Percentiles rank a stretch among this genome's conserved stretches.
Conservation (phyloP, 2,329 filamentous ascomycete genomes). For the Aspergillus glaucus region DNA sequence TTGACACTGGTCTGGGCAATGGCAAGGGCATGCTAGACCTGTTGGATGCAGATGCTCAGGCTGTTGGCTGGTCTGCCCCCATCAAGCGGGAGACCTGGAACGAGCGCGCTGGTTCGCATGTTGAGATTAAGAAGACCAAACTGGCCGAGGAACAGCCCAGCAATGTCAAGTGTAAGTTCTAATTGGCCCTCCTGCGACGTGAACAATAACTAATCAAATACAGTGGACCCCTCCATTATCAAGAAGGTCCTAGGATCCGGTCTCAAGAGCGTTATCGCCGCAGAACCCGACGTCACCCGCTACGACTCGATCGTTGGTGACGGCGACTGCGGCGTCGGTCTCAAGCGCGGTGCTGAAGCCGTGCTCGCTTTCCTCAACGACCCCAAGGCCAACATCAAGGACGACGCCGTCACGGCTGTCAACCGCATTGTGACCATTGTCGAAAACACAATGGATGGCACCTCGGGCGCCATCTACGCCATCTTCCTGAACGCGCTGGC, state of each 20-base stretch:
- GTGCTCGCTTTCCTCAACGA: constrained; percentile 40
- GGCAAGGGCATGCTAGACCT: constrained; percentile 57
- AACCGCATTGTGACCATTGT: constrained; percentile 57
- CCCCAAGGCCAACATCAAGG: constrained; percentile 38
- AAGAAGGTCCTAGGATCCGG: constrained; percentile 50
- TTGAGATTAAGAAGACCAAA: constrained; percentile 37
- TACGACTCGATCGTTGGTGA: constrained; percentile 81
- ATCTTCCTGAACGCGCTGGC: constrained; percentile 88
- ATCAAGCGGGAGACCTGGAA: constrained; percentile 56
- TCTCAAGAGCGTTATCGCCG: constrained; percentile 54
- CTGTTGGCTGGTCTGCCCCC: constrained; percentile 60
- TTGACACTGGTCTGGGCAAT: constrained; percentile 51
- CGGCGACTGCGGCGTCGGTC: constrained; percentile 80
- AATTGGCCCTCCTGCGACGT: constrained; percentile 11
- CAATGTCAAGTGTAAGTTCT: constrained; percentile 45
- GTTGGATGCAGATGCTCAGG: constrained; percentile 62
- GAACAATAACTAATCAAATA: constrained; percentile 9
- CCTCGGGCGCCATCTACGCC: constrained; percentile 69
- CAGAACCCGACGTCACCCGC: constrained; percentile 59
- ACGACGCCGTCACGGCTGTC: constrained; percentile 56
- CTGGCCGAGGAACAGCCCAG: constrained; percentile 45
- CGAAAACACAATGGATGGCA: constrained; percentile 67
- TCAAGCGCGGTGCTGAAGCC: constrained; percentile 77
- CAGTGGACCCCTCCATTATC: constrained; percentile 46
- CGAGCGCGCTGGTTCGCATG: constrained; percentile 37